Evolutionary conservation across 768 basidiomycete species (phyloP).

Genomic region (Boletus rex-veris): DNA sequence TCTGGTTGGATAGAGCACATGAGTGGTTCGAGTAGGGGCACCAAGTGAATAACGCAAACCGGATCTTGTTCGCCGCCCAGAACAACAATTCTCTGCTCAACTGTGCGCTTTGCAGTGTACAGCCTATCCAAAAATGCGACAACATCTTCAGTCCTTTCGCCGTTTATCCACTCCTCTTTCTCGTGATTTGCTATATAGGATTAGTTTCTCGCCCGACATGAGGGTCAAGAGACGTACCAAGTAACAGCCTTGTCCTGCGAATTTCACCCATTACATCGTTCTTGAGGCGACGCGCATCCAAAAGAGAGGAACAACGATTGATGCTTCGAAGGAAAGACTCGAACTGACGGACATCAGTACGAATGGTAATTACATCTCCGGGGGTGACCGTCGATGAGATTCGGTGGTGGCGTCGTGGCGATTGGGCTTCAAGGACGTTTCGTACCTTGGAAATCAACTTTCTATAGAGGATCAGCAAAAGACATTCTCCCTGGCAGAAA

Average conservation of each 20-base stretch:
- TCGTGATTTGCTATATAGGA: conserved; percentile 66
- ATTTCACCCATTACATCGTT: conserved; percentile 94
- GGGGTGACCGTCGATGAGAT: conserved; percentile 41
- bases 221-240: conserved; percentile 46
- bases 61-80: conserved; percentile 70
- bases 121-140: conserved; percentile 85
- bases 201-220: background rate
- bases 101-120: conserved; percentile 83
- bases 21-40: background rate
- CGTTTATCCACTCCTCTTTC: conserved; percentile 86
- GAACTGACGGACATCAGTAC: conserved; percentile 79
- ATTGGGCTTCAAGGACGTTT: conserved; percentile 76
- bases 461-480: conserved; percentile 36
- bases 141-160: conserved; percentile 78
- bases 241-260: conserved; percentile 66
- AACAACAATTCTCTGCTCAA: conserved; percentile 79
- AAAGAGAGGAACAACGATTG: conserved; percentile 69
- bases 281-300: conserved; percentile 87
- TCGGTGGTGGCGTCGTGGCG: conserved; percentile 50
- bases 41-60: conserved; percentile 35
- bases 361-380: conserved; percentile 75
- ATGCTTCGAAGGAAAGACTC: conserved; percentile 90
- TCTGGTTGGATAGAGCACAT: conserved; percentile 26
- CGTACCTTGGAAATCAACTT: conserved; percentile 86
- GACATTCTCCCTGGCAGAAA: conserved; percentile 3